phyloP scores from a whole-genome alignment of 306 rosid species.

The Malus sieversii region DNA sequence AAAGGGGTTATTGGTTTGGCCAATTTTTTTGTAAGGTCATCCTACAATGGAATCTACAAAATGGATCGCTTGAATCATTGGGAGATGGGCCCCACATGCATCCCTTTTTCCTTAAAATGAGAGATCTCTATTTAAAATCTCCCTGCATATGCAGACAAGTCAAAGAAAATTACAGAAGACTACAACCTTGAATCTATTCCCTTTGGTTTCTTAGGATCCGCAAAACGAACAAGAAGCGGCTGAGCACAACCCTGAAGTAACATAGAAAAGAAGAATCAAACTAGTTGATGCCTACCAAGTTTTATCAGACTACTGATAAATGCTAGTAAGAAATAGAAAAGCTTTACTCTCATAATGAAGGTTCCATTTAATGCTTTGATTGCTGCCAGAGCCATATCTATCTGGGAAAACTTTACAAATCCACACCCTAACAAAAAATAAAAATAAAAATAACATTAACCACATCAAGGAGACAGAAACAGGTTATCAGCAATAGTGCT shows the following conservation, averaged over 20 bases:
- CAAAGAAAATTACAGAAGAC: constrained; percentile 14
- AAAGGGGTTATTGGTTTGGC: background rate
- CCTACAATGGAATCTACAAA: background rate
- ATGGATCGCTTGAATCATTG: background rate
- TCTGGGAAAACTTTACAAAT: constrained; percentile 64
- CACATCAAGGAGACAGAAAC: background rate
- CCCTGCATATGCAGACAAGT: background rate
- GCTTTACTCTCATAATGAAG: constrained; percentile 64
- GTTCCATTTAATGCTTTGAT: constrained; percentile 67
- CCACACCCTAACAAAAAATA: constrained; percentile 42
- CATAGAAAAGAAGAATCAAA: constrained; percentile 12
- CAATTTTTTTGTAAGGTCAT: background rate
- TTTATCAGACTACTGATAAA: constrained; percentile 8
- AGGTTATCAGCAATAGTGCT: background rate
- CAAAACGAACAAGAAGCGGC: constrained; percentile 85
- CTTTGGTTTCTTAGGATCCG: constrained; percentile 78
- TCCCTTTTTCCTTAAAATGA: background rate
- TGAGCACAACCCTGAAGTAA: constrained; percentile 65
- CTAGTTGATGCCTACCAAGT: constrained; percentile 14
- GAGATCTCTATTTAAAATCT: background rate
- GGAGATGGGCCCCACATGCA: background rate
- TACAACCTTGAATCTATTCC: constrained; percentile 63
- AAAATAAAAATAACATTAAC: constrained; percentile 3
- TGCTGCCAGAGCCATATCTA: constrained; percentile 76
- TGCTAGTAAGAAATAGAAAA: constrained; percentile 10